Evolutionary conservation across 2,329 filamentous ascomycete species (phyloP).

Genomic region (Aureobasidium sp.): DNA sequence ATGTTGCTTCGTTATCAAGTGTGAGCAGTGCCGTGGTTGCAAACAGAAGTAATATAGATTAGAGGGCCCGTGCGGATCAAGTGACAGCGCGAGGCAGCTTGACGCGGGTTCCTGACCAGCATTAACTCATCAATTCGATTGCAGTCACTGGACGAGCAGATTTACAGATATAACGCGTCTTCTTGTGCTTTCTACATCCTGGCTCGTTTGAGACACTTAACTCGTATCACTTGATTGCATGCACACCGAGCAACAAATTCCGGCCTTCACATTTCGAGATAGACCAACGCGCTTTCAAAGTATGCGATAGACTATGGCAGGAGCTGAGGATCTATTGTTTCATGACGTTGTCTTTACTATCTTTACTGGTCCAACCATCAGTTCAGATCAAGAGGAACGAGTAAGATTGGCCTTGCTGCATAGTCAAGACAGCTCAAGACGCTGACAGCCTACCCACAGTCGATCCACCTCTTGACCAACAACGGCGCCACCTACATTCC

Average conservation of each 20-base stretch:
- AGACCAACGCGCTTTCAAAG: background rate
- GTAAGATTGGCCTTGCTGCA: slow-evolving; percentile 15
- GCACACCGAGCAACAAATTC: background rate
- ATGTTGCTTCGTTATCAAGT: background rate
- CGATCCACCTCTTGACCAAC: slow-evolving; percentile 40
- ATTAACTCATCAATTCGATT: background rate
- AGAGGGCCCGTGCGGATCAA: background rate
- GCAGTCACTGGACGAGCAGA: background rate
- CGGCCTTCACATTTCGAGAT: background rate
- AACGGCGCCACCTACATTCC: slow-evolving; percentile 44
- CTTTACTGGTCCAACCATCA: slow-evolving; percentile 35
- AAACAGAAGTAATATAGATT: background rate
- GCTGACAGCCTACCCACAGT: slow-evolving; percentile 32
- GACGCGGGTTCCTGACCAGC: background rate
- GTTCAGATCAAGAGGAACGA: slow-evolving; percentile 20
- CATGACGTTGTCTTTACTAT: slow-evolving; percentile 35
- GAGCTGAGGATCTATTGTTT: slow-evolving; percentile 27
- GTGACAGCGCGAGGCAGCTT: background rate
- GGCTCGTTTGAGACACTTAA: background rate
- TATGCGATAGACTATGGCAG: slow-evolving; percentile 1
- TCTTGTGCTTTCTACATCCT: background rate
- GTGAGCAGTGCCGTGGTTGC: background rate
- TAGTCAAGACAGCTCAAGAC: background rate
- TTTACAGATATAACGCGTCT: background rate
- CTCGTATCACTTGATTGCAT: background rate